These are phyloP conservation scores for Scedosporium boydii DNA, from an alignment of 2,329 filamentous ascomycete genomes.

Conservation along the genomic window DNA sequence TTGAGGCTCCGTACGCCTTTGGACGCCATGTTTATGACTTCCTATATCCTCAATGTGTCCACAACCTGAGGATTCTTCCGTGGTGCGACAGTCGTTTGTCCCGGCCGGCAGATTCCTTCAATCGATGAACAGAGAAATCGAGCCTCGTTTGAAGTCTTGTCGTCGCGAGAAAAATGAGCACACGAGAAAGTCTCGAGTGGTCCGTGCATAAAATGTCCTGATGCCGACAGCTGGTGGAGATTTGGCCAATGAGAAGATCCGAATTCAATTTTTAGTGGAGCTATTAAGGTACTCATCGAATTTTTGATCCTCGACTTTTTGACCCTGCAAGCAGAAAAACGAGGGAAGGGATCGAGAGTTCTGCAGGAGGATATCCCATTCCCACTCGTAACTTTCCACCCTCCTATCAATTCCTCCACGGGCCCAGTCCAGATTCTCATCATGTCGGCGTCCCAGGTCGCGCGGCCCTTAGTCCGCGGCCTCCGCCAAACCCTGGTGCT, in stretches of 20 bases:
- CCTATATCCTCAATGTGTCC: not conserved
- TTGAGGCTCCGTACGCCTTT: slow-evolving; percentile 39
- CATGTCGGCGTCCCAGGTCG: slow-evolving; percentile 53
- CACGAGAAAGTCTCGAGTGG: slow-evolving; percentile 1
- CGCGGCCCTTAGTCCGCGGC: slow-evolving; percentile 45
- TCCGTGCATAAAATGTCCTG: not conserved
- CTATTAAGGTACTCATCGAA: not conserved
- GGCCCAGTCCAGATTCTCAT: slow-evolving; percentile 11
- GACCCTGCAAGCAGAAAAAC: slow-evolving; percentile 6
- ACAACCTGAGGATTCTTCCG: not conserved
- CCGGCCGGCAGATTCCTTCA: not conserved
- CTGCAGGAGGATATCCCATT: not conserved
- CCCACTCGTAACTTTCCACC: not conserved
- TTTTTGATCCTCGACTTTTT: slow-evolving; percentile 7
- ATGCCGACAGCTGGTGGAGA: not conserved
- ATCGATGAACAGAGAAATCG: not conserved
- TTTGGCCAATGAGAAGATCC: not conserved
- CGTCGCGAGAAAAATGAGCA: slow-evolving; percentile 5
- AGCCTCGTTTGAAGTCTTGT: not conserved
- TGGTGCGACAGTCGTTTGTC: not conserved
- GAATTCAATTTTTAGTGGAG: slow-evolving; percentile 1
- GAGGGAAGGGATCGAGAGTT: not conserved
- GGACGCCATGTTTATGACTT: slow-evolving; percentile 27
- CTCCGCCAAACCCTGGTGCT: slow-evolving; percentile 28
- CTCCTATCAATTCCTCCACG: slow-evolving; percentile 3